Conservation (phyloP, 1,284 basidiomycete species). For the Trichosporon coremiiforme region DNA sequence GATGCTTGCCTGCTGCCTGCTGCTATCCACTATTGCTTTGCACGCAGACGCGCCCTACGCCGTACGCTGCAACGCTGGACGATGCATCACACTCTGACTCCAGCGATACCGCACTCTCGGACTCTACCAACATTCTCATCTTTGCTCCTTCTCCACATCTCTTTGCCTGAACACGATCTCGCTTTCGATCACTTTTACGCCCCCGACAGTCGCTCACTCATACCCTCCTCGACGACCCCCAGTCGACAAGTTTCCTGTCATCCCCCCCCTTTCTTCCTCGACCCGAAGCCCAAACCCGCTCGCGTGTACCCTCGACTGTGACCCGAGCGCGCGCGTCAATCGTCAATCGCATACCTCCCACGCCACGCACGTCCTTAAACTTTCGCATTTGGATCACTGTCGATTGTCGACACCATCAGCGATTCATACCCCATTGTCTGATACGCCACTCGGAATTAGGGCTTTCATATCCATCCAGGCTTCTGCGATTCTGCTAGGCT, state of each 20-base stretch:
- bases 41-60: no score
- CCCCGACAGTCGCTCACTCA: not conserved
- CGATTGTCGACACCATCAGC: conserved; percentile 9
- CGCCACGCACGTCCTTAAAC: conserved; percentile 2
- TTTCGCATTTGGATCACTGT: not conserved
- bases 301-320: not conserved
- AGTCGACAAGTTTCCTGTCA: not conserved
- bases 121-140: not conserved
- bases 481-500: not conserved
- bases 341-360: not conserved
- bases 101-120: not conserved
- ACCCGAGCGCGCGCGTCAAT: conserved; percentile 7
- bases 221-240: not conserved
- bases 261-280: not conserved
- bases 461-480: not conserved
- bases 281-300: not conserved
- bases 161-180: not conserved
- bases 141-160: not conserved
- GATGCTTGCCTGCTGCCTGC: no score
- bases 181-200: not conserved
- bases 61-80: no score
- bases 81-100: not conserved
- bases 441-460: not conserved
- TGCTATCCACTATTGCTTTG: not conserved
- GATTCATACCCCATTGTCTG: not conserved